Evolutionary conservation across 768 basidiomycete species (phyloP).

Genomic region (Tulasnella sp.): DNA sequence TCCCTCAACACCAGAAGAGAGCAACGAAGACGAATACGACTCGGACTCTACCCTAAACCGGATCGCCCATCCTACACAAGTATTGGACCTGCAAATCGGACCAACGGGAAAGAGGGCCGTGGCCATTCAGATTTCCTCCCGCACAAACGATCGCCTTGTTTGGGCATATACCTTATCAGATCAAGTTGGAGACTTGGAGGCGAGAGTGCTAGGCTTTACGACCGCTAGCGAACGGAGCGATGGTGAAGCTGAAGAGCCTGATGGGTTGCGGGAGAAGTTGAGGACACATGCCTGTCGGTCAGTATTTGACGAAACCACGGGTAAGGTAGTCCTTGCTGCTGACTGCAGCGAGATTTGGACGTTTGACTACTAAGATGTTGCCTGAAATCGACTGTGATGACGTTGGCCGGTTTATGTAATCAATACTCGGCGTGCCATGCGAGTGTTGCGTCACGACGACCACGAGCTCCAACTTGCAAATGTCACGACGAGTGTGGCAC

Average conservation of each 20-base stretch:
- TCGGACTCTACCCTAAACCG: conserved; percentile 11
- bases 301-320: conserved; percentile 2
- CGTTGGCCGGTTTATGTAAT: too few species aligned
- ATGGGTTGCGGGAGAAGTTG: neutral
- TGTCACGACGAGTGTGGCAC: too few species aligned
- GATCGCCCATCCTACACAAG: conserved; percentile 10
- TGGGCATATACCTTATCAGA: conserved; percentile 6
- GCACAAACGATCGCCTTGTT: conserved; percentile 8
- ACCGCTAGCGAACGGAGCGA: neutral
- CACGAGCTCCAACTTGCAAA: too few species aligned
- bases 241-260: neutral
- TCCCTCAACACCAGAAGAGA: neutral
- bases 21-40: conserved; percentile 7
- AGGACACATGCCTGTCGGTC: conserved; percentile 5
- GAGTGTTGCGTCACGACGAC: too few species aligned
- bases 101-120: neutral
- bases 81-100: conserved; percentile 6
- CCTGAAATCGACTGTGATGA: too few species aligned
- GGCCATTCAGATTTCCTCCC: conserved; percentile 6
- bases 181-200: neutral
- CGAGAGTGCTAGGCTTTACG: neutral
- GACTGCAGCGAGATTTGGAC: neutral
- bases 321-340: conserved; percentile 5
- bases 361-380: conserved; percentile 12
- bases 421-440: too few species aligned